Base-by-base conservation (phyloP, 345 rosid species). In the Rhodamnia argentea region DNA sequence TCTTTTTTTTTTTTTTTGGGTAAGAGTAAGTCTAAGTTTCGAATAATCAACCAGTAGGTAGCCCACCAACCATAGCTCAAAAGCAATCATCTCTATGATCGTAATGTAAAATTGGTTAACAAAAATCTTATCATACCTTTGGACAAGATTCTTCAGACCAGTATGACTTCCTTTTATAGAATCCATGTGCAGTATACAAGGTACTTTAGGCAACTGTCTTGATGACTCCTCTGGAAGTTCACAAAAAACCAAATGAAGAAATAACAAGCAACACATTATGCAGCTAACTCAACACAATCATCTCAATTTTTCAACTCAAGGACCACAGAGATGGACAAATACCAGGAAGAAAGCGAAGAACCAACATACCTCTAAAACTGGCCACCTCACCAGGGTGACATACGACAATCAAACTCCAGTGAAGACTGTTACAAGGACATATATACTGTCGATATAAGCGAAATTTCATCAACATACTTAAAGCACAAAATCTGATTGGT, bases 151-250 rank as follows among this genome's bases (percentile, higher is more conserved):
- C 89, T 97, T 95, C 85, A 97, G 98, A 44, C 99, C 98, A 20
- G 96, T 92, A 86, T 97, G 99, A 88, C 94, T 97, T 88, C 99
- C 99, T 96, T 88, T 97, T 81, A 97, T 94, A 82, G 99, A 96
- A 89, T 97, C 99, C 99, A 97, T 96, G 87, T 97, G 99, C 90
- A 97, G 88, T 87, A 97, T 92, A 87, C 99, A 97, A 26, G 99
- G 99, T 40, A 96, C 89, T 87, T 90, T 96, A 56, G 87, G 85
- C 22, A 91, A 89, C 87, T 89, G 90, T 82, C 86, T 89, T 56
- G 89, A 59, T 27, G 94, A 94, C 81, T 89, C 93, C 87, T 93
- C 99, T 96, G 92, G 84, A 90, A 87, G 82, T 86, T 82, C 40
- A 87, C 32, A 64, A 88, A 87, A 59, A 83, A 24, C 78, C 83